Evolutionary conservation across 2,329 filamentous ascomycete genomes (phyloP), one percentile per base, ranked within the genome.

Genomic region (Neocucurbitaria cava): DNA sequence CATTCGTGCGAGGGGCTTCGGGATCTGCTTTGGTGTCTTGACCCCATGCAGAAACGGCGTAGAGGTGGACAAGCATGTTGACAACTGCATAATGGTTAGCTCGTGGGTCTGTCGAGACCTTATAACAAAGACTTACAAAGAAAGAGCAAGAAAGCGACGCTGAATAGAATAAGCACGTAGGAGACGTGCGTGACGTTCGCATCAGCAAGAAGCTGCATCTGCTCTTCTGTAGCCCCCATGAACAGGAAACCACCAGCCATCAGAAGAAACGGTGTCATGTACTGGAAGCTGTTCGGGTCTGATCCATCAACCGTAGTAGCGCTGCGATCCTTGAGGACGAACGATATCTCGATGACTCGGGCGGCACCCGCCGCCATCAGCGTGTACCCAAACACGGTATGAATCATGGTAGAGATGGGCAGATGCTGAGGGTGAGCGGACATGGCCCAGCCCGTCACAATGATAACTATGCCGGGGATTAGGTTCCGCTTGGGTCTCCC

Each of bases 151-250:
- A 96, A 97, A 21, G 94, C 89, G 46, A 97, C 82, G 67, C 91
- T 96, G 82, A 90, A 98, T 9, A 97, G 80, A 48, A 98, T 93
- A 23, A 99, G 83, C 36, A 98, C 87, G 75, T 98, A 99, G 5
- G 93, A 89, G 38, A 98, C 91, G 70, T 96, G 92, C 23, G 92
- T 92, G 68, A 98, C 87, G 54, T 87, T 83, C 0, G 90, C 89
- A 35, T 85, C 81, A 36, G 86, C 83, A 5, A 98, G 81, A 1
- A 97, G 81, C 20, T 82, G 70, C 91, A 98, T 96, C 77, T 98
- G 95, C 78, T 99, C 93, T 74, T 98, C 95, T 0, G 92, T 98
- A 15, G 95, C 94, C 28, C 92, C 90, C 92, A 98, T 96, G 79
- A 99, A 99, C 36, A 99, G 83, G 78, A 98, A 96, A 1, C 95